Base-by-base conservation (phyloP, 2,329 filamentous ascomycete genomes). In the Beauveria asiatica region DNA sequence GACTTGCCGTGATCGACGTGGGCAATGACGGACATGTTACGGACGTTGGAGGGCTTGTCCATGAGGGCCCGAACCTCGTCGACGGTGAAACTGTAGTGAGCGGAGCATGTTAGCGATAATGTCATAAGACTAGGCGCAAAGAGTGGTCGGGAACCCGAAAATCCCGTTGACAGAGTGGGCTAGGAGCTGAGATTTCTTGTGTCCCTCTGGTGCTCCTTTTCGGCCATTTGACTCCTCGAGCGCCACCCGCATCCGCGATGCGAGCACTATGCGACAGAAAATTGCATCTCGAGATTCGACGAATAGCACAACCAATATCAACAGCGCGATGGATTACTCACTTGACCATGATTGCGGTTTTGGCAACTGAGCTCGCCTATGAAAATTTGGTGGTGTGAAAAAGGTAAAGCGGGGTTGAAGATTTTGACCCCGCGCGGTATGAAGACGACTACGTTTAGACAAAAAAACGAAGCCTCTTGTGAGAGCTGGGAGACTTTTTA, bases 1-100 rank as follows among this genome's bases (percentile, higher is more conserved):
- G 94, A 99, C 83, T 99, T 99, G 84, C 94, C 94, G 87, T 99
- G 94, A 81, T 99, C 94, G 87, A 99, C 92, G 84, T 99, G 94
- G 79, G 94, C 94, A 91, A 97, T 97, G 79, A 99, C 94, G 83
- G 92, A 97, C 93, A 97, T 97, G 87, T 97, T 97, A 80, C 84
- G 83, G 76, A 87, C 84, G 78, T 88, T 87, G 75, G 76, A 82
- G 70, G 89, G 86, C 80, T 87, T 87, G 85, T 91, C 88, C 88
- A 89, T 90, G 76, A 89, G 72, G 72, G 64, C 70, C 78, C 88
- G 87, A 78, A 92, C 89, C 86, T 91, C 92, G 78, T 97, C 93
- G 81, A 97, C 88, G 75, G 94, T 97, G 88, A 97, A 97, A 88
- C 92, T 97, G 75, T 9, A 41, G 42, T 17, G 13, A 27, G 10